Percentiles rank a stretch among this genome's conserved stretches.
Evolutionary conservation across 1,284 basidiomycete genomes (phyloP).

Genomic region (Microbotryum silenes-acaulis): DNA sequence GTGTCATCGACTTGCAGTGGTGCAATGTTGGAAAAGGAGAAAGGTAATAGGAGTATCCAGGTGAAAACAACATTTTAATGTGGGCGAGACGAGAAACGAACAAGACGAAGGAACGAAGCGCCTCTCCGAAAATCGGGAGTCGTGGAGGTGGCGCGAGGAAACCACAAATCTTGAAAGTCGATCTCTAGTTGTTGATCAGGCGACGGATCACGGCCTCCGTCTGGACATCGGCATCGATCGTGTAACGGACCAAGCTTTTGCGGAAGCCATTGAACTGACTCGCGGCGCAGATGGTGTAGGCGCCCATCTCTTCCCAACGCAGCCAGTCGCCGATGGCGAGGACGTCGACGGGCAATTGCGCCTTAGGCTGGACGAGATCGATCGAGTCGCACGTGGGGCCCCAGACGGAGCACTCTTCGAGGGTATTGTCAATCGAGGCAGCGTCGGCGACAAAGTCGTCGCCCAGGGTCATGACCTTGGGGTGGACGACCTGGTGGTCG

Average conservation of each 20-base stretch:
- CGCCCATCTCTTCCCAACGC: constrained; percentile 84
- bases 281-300: constrained; percentile 85
- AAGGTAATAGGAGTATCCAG: too few species aligned
- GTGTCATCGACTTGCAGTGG: too few species aligned
- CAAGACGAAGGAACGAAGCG: too few species aligned
- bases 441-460: constrained; percentile 35
- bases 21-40: too few species aligned
- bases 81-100: too few species aligned
- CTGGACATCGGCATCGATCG: constrained; percentile 37
- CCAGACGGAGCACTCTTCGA: constrained; percentile 35
- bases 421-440: not conserved
- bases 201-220: constrained; percentile 22
- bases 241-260: constrained; percentile 42
- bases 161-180: too few species aligned
- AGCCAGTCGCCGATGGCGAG: constrained; percentile 84
- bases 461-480: constrained; percentile 59
- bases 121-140: too few species aligned
- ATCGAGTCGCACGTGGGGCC: constrained; percentile 79
- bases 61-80: too few species aligned
- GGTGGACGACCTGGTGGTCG: constrained; percentile 80
- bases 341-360: constrained; percentile 52
- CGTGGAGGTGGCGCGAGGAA: too few species aligned
- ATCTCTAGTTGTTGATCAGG: constrained; percentile 4
- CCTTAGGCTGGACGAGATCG: constrained; percentile 64
- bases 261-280: constrained; percentile 52